A percentile compares a stretch with the other conserved stretches of the same genome.
Conservation (phyloP, 1,284 basidiomycete genomes). For the Cystobasidium slooffiae region DNA sequence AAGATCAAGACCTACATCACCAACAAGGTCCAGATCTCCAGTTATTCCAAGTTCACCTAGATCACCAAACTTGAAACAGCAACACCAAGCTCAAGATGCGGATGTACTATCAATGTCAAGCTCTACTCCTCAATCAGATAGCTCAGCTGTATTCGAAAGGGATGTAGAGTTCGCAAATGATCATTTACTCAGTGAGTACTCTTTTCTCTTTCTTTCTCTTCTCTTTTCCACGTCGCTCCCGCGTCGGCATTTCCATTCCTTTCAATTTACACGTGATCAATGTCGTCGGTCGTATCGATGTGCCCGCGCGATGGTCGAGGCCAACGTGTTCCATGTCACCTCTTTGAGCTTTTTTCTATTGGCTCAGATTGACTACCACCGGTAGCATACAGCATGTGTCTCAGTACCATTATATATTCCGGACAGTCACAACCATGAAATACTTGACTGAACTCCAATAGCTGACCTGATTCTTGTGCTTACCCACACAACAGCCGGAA, state of each 20-base stretch:
- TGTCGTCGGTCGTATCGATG: too few relatives aligned
- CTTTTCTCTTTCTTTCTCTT: too few relatives aligned
- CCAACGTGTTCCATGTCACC: not conserved
- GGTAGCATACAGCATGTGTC: conserved; percentile 1
- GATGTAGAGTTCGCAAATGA: conserved; percentile 32
- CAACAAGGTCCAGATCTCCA: not conserved
- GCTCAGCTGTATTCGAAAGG: conserved; percentile 28
- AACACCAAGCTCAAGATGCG: not conserved
- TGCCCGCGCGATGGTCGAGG: too few relatives aligned
- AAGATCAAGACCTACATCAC: conserved; percentile 11
- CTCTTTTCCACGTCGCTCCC: too few relatives aligned
- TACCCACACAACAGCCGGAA: conserved; percentile 17
- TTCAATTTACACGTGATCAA: conserved; percentile 21
- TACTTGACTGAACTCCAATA: not conserved
- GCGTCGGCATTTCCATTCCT: not conserved
- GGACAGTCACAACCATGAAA: not conserved
- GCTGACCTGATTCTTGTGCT: too few relatives aligned
- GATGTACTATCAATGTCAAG: not conserved
- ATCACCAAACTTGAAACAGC: not conserved
- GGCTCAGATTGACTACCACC: not conserved
- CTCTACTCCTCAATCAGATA: conserved; percentile 4
- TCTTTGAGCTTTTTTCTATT: not conserved
- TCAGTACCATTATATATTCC: not conserved
- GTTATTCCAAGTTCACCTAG: not conserved
- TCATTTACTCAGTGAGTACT: conserved; percentile 32